phyloP scores from a whole-genome alignment of 2,329 filamentous ascomycete species.

The Monilinia fructigena region DNA sequence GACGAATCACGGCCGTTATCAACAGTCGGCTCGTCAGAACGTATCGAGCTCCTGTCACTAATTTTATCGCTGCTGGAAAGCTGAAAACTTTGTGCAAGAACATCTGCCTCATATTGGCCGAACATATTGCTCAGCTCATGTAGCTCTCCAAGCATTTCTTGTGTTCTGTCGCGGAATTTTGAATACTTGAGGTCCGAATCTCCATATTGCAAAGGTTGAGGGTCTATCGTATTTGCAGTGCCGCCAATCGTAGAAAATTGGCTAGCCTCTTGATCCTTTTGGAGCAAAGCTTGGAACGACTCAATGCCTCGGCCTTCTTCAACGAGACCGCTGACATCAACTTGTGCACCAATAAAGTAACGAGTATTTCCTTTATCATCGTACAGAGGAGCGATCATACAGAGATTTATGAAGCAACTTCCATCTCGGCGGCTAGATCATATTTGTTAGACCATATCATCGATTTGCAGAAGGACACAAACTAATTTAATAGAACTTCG shows the following conservation, averaged over 20 bases:
- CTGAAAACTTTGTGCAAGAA: conserved; percentile 57
- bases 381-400: conserved; percentile 61
- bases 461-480: not conserved
- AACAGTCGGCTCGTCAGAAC: conserved; percentile 24
- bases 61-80: conserved; percentile 45
- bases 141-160: conserved; percentile 55
- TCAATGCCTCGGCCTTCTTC: conserved; percentile 60
- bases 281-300: conserved; percentile 50
- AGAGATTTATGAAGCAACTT: conserved; percentile 63
- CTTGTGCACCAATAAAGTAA: conserved; percentile 64
- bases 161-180: conserved; percentile 23
- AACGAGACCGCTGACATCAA: conserved; percentile 59
- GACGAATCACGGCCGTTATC: conserved; percentile 25
- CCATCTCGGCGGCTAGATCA: conserved; percentile 53
- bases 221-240: not conserved
- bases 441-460: not conserved
- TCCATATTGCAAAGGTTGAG: conserved; percentile 8
- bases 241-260: too few relatives aligned
- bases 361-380: conserved; percentile 59
- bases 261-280: conserved; percentile 32
- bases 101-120: conserved; percentile 62
- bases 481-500: conserved; percentile 71
- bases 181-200: conserved; percentile 25
- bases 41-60: conserved; percentile 26
- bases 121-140: conserved; percentile 66